Percentiles rank a stretch among this genome's conserved stretches.
Conservation (phyloP, 495 filamentous ascomycete species). For the Aspergillus ellipticus region DNA sequence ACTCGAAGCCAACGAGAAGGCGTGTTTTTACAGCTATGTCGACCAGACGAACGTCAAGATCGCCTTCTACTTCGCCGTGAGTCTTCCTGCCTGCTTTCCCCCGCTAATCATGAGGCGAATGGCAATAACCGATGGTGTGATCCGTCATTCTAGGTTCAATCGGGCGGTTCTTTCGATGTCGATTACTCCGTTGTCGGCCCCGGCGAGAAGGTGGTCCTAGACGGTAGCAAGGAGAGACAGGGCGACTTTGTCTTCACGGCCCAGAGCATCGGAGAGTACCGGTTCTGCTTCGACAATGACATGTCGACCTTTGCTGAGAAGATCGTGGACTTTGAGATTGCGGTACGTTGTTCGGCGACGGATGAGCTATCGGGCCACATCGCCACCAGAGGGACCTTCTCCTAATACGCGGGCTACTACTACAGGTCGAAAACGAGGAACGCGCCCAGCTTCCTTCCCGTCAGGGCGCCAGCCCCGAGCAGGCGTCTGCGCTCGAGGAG, state of each 20-base stretch:
- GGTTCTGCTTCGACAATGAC: slow-evolving; percentile 97
- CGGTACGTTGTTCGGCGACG: slow-evolving; percentile 53
- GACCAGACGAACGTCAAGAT: slow-evolving; percentile 72
- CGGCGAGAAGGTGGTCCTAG: slow-evolving; percentile 74
- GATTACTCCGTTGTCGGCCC: slow-evolving; percentile 88
- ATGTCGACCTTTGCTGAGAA: slow-evolving; percentile 99
- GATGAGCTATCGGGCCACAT: neutral
- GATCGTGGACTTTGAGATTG: slow-evolving; percentile 97
- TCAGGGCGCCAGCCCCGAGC: slow-evolving; percentile 87
- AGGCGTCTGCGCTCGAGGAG: slow-evolving; percentile 87
- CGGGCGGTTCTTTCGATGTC: slow-evolving; percentile 92
- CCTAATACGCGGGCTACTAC: slow-evolving; percentile 11
- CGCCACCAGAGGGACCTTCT: neutral
- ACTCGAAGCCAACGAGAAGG: slow-evolving; percentile 82
- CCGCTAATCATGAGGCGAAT: neutral
- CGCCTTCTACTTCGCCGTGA: slow-evolving; percentile 97
- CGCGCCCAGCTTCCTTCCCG: slow-evolving; percentile 80
- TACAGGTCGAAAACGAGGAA: slow-evolving; percentile 88
- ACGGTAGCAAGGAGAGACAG: slow-evolving; percentile 89
- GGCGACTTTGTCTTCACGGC: slow-evolving; percentile 99
- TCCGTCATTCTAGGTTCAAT: slow-evolving; percentile 68
- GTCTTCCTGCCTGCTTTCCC: slow-evolving; percentile 22
- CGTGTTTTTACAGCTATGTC: slow-evolving; percentile 86
- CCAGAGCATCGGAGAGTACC: slow-evolving; percentile 86
- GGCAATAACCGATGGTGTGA: neutral